Evolutionary conservation across 2,329 filamentous ascomycete species (phyloP), one percentile per base, ranked within the genome.

Genomic region (Fusarium sp.): DNA sequence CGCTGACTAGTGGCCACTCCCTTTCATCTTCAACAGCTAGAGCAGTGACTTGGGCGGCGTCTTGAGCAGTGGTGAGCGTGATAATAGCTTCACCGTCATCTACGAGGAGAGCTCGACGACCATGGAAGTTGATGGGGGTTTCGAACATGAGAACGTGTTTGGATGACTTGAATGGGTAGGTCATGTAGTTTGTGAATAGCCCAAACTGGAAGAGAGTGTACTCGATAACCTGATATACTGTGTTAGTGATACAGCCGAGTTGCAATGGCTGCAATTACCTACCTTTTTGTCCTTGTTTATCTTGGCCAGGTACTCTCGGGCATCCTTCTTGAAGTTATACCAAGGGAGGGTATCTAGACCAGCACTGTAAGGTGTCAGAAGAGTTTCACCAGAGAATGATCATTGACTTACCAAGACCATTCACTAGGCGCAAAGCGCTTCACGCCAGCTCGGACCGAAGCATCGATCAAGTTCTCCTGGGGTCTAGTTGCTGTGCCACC

Each of bases 371-470:
- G 0, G 10, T 8, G 4, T 72, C 1, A 72, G 51, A 1, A 18
- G 0, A 9, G 9, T 5, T 1, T 6, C 2, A 10, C 1, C 0
- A 2, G 17, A 0, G 1, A 3, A 2, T 6, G 1, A 1, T 5
- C 3, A 7, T 13, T 39, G 1, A 58, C 73, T 75, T 61, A 85
- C 83, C 77, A 77, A 22, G 74, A 78, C 66, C 85, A 92, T 68
- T 92, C 90, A 36, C 86, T 87, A 1, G 88, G 87, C 14, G 90
- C 80, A 77, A 90, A 89, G 7, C 87, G 82, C 71, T 88, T 84
- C 7, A 91, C 87, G 2, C 87, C 87, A 5, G 87, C 88, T 8
- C 81, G 80, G 17, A 88, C 80, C 22, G 87, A 83, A 1, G 88
- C 89, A 42, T 90, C 84, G 33, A 90, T 84, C 53, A 90, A 78